Base-by-base conservation (phyloP, 108 stramenopile genomes). In the Cylindrotheca closterium region DNA sequence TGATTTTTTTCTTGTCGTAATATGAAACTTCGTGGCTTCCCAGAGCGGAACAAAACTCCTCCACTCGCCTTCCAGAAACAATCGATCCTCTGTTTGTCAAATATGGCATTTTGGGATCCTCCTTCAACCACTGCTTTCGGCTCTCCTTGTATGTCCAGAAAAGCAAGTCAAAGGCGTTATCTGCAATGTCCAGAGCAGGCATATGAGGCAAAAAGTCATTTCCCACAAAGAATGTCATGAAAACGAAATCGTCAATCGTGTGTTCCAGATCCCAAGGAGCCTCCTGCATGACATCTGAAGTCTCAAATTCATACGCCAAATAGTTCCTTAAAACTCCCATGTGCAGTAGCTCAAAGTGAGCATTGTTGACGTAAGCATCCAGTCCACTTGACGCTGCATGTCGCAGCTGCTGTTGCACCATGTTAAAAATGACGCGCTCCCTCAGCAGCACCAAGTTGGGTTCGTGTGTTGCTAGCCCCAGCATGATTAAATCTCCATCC, bases 401-500 rank as follows among this genome's bases (percentile, higher is more conserved):
- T 64, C 22, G 64, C 54, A 55, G 24, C 23, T 48, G 60, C 30
- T 47, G 34, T 31, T 47, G 65, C 2, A 59, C 50, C 72, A 71
- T 66, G 65, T 81, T 88, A 67, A 98, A 97, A 46, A 96, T 79
- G 30, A 98, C 96, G 51, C 91, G 91, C 72, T 99, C 98, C 30
- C 98, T 75, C 33, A 99, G 67, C 33, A 99, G 68, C 28, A 80
- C 80, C 65, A 96, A 87, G 72, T 97, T 91, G 2, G 96, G 97
- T 77, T 99, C 98, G 65, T 99, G 99, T 12, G 96, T 97, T 1
- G 91, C 96, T 27, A 99, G 79, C 32, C 93, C 94, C 3, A 99
- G 81, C 97, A 99, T 98, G 80, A 99, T 98, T 46, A 99, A 82
- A 75, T 99, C 99, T n/a, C 97, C 99, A 81, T 99, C 99, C 60